Percentiles rank a stretch among this genome's conserved stretches.
Evolutionary conservation across 371 early-diverging fungal genomes (phyloP).

Genomic region (Dichotomocladium elegans): DNA sequence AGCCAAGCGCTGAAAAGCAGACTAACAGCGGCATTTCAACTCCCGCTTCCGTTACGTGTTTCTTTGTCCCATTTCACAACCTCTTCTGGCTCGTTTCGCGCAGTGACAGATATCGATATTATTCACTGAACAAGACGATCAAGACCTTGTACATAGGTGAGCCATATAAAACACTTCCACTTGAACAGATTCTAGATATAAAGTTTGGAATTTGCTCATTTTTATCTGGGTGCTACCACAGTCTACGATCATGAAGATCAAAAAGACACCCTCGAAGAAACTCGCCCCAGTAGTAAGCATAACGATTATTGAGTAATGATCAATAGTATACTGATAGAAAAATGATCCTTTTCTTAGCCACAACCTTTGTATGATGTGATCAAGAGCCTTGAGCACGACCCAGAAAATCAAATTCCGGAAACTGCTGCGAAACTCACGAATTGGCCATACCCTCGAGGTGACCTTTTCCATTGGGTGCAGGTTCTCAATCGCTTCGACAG

Average conservation of each 20-base stretch:
- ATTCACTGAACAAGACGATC: neutral
- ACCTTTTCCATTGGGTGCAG: conserved; percentile 91
- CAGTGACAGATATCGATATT: neutral
- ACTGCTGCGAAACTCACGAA: conserved; percentile 46
- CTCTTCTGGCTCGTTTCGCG: neutral
- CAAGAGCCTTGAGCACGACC: conserved; percentile 49
- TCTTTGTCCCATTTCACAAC: neutral
- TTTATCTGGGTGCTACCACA: neutral
- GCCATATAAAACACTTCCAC: neutral
- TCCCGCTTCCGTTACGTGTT: neutral
- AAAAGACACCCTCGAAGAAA: conserved; percentile 62
- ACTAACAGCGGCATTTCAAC: too few species aligned
- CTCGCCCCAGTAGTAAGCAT: conserved; percentile 56
- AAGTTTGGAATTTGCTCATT: too few species aligned
- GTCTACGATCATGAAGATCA: conserved; percentile 62
- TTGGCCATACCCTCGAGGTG: conserved; percentile 86
- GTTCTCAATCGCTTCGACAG: conserved; percentile 91
- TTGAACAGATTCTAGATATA: too few species aligned
- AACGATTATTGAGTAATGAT: neutral
- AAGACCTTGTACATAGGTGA: neutral
- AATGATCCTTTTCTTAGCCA: conserved; percentile 32
- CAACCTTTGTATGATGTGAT: conserved; percentile 53
- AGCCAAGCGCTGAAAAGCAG: too few species aligned
- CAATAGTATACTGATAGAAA: too few species aligned
- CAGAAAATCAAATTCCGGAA: conserved; percentile 54